Evolutionary conservation across 1,139 yeast species (phyloP).

Genomic region (Saccharomyces pastorianus): DNA sequence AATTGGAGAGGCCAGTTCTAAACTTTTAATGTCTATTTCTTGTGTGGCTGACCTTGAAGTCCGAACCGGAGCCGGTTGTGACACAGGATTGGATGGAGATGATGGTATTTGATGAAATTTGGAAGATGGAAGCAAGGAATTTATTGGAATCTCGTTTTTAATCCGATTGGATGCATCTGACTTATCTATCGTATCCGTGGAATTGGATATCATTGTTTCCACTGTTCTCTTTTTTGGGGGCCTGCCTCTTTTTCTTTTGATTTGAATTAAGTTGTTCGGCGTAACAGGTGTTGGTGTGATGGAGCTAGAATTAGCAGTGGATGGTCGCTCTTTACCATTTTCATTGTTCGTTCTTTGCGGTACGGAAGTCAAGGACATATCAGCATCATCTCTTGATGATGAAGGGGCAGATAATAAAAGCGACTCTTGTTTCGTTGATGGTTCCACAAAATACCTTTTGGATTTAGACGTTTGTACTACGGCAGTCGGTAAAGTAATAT

Average conservation of each 20-base stretch:
- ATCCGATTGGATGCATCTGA: not conserved
- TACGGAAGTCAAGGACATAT: not conserved
- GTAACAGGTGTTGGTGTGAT: conserved; percentile 1
- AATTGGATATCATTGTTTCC: not conserved
- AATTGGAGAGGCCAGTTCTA: not conserved
- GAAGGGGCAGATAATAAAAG: not conserved
- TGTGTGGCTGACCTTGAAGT: not conserved
- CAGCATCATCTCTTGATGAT: not conserved
- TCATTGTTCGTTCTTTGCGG: conserved; percentile 4
- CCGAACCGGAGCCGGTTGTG: not conserved
- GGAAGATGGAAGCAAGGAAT: not conserved
- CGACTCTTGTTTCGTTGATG: conserved; percentile 21
- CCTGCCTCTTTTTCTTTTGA: conserved; percentile 27
- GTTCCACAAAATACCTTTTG: conserved; percentile 33
- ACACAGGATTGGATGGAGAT: not conserved
- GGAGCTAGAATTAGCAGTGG: not conserved
- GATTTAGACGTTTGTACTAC: conserved; percentile 25
- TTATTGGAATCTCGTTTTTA: not conserved
- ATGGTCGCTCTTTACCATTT: not conserved
- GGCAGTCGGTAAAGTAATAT: conserved; percentile 24
- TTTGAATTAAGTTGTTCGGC: not conserved
- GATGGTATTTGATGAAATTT: not conserved
- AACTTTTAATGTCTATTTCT: not conserved
- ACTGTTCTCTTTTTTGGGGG: conserved; percentile 29
- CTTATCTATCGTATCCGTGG: not conserved